Conservation (phyloP, 2,329 filamentous ascomycete genomes). For the Colletotrichum tanaceti region DNA sequence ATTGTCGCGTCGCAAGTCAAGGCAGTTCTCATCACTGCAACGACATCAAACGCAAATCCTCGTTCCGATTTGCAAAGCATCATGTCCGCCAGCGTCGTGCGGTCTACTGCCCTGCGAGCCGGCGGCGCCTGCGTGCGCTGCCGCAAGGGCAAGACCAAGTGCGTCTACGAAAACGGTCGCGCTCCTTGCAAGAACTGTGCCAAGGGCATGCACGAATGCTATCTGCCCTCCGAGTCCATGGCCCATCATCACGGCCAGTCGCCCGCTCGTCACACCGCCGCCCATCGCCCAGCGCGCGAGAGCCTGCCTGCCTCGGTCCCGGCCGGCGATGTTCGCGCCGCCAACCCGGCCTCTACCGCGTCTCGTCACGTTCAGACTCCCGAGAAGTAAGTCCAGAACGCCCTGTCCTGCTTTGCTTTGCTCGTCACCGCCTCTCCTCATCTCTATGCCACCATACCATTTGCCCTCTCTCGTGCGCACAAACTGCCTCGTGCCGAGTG, state of each 20-base stretch:
- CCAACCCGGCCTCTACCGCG: slow-evolving; percentile 58
- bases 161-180: slow-evolving; percentile 71
- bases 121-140: slow-evolving; percentile 72
- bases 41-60: slow-evolving; percentile 1
- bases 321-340: slow-evolving; percentile 55
- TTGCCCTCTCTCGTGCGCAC: slow-evolving; percentile 3
- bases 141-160: slow-evolving; percentile 73
- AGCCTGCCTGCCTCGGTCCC: slow-evolving; percentile 64
- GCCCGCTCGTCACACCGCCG: slow-evolving; percentile 61
- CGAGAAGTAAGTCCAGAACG: slow-evolving; percentile 64
- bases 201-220: slow-evolving; percentile 73
- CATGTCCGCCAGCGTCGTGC: slow-evolving; percentile 62
- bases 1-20: not conserved
- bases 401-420: slow-evolving; percentile 3
- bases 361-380: slow-evolving; percentile 61
- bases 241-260: slow-evolving; percentile 70
- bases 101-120: slow-evolving; percentile 69
- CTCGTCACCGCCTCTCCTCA: slow-evolving; percentile 18
- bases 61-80: slow-evolving; percentile 8
- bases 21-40: not conserved
- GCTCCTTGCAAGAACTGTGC: slow-evolving; percentile 73
- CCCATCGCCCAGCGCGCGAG: slow-evolving; percentile 65
- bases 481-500: slow-evolving; percentile 25
- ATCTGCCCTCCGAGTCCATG: slow-evolving; percentile 70
- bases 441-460: slow-evolving; percentile 9